phyloP scores from a whole-genome alignment of 164 flowering plant genomes.

The Platanus orientalis region DNA sequence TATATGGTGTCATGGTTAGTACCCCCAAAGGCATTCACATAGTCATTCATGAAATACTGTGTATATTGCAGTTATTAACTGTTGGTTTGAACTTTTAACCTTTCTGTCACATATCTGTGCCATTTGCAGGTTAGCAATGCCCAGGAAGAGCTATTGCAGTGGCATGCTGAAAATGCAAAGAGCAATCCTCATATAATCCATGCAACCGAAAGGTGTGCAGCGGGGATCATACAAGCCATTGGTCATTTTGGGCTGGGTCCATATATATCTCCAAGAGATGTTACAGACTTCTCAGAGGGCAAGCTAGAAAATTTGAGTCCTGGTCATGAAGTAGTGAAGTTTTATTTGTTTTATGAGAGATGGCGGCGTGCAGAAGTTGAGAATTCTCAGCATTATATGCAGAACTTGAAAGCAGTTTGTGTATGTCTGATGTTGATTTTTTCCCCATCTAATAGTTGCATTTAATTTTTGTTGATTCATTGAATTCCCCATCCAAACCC shows the following conservation, averaged over 20 bases:
- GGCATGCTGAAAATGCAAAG: slow-evolving; percentile 78
- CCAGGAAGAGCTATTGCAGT: slow-evolving; percentile 75
- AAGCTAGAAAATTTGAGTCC: slow-evolving; percentile 34
- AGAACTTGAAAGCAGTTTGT: slow-evolving; percentile 37
- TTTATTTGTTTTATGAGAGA: slow-evolving; percentile 64
- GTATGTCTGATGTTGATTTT: slow-evolving; percentile 29
- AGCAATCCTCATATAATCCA: slow-evolving; percentile 67
- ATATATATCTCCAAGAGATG: slow-evolving; percentile 60
- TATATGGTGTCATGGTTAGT: slow-evolving; percentile 87
- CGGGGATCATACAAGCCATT: slow-evolving; percentile 80
- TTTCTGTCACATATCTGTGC: background rate
- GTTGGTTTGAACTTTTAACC: background rate
- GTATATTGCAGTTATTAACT: background rate
- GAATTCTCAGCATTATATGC: slow-evolving; percentile 31
- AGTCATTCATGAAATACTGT: background rate
- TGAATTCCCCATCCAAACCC: too few relatives aligned
- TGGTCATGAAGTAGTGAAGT: slow-evolving; percentile 58
- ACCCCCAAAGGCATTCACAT: too few relatives aligned
- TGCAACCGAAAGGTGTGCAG: slow-evolving; percentile 82
- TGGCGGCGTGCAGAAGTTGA: slow-evolving; percentile 74
- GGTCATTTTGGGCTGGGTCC: slow-evolving; percentile 72
- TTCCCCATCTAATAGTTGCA: background rate
- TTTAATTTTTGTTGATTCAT: background rate
- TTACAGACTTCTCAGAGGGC: slow-evolving; percentile 31
- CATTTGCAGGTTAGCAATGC: slow-evolving; percentile 75